Evolutionary conservation across 1,284 basidiomycete species (phyloP), one percentile per base, ranked within the genome.

Genomic region (Cutaneotrichosporon sp.): DNA sequence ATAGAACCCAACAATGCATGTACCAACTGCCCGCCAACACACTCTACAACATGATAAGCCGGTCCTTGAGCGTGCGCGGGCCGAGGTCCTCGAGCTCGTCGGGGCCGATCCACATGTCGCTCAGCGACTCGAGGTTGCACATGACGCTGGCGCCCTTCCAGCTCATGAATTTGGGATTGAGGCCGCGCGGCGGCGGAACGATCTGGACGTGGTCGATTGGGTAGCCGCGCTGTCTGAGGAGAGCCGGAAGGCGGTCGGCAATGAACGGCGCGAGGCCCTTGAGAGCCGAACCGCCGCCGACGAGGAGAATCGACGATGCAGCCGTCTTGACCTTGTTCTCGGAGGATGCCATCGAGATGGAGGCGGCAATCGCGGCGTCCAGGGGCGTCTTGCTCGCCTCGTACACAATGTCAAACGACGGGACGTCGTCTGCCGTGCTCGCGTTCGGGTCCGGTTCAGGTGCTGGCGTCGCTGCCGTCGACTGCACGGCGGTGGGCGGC

Each of bases 71-170:
- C 8, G 77, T 74, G 49, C 77, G 70, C 59, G 73, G 76, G 0
- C 79, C 79, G 10, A 79, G 66, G 49, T 73, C 67, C 42, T 77
- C 88, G 91, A 91, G 97, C 72, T 98, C 94, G 41, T 84, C 79
- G 50, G 79, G 77, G 13, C 87, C 83, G 41, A 97, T 79, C 91
- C 94, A 97, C 60, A 97, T 76, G 65, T 98, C 94, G 45, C 83
- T 80, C 51, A 88, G 83, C 1, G 84, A 83, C 46, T 97, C 94
- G 80, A 98, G 86, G 73, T 90, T 88, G 26, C 86, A 90, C 54
- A 97, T 82, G 18, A 96, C 90, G n/a, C 87, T 84, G 17, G 88
- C 90, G 5, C 94, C 94, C 74, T 97, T 97, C 94, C 94, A 98
- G 20, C 84, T 84, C 38, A 97, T 80, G 46, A 90, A 84, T 35